These are phyloP conservation scores for Halophytophthora polymorphica DNA, from an alignment of 352 stramenopile species.

Conservation along the genomic window DNA sequence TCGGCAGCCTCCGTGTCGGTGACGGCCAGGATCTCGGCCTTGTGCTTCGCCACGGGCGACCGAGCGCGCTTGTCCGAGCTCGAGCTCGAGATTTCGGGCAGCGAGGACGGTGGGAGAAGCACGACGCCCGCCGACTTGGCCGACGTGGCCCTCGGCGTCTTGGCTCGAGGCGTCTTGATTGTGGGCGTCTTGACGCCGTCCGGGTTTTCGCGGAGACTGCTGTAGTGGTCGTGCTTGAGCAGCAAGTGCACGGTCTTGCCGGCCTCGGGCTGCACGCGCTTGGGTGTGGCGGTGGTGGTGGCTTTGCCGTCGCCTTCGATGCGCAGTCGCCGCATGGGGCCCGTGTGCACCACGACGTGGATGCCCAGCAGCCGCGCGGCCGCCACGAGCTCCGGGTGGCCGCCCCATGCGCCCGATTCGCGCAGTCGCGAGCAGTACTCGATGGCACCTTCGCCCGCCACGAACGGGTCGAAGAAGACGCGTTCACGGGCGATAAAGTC, in stretches of 20 bases:
- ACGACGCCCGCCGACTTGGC: too few relatives aligned
- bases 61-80: conserved; percentile 15
- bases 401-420: conserved; percentile 53
- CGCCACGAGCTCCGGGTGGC: conserved; percentile 58
- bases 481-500: conserved; percentile 52
- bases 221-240: conserved; percentile 51
- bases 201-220: conserved; percentile 35
- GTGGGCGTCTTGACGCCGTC: conserved; percentile 17
- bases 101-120: too few relatives aligned
- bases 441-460: conserved; percentile 27
- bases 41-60: conserved; percentile 17
- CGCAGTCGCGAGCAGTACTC: conserved; percentile 55
- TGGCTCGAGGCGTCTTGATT: too few relatives aligned
- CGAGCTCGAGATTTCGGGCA: conserved; percentile 3
- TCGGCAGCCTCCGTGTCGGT: conserved; percentile 6
- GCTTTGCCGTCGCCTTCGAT: conserved; percentile 40
- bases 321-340: conserved; percentile 41
- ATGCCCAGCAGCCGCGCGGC: conserved; percentile 51
- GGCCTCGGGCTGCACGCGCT: conserved; percentile 31
- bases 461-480: conserved; percentile 41
- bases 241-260: conserved; percentile 41
- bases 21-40: conserved; percentile 19
- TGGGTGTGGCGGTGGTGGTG: too few relatives aligned
- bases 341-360: conserved; percentile 60
- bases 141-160: too few relatives aligned